Conservation (phyloP, 257 asterid genomes). For the Penstemon davidsonii region DNA sequence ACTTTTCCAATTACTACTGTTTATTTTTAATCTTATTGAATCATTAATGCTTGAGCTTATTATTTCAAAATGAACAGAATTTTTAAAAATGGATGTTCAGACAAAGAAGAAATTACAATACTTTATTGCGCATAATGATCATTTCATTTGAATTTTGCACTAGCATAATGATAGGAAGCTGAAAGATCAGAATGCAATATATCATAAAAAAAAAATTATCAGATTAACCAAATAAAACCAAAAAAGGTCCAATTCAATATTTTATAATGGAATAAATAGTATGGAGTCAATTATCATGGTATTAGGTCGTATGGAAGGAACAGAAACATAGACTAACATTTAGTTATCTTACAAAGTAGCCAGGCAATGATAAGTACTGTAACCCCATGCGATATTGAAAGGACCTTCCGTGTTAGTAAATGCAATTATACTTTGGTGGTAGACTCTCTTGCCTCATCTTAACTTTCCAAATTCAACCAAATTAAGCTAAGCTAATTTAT, state of each 20-base stretch:
- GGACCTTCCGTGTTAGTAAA: no score
- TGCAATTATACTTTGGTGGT: no score
- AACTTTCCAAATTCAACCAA: no score
- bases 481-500: no score
- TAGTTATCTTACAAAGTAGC: no score
- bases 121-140: not conserved
- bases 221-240: not conserved
- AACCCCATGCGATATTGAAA: no score
- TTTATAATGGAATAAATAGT: no score
- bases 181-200: not conserved
- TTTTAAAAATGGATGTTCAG: slow-evolving; percentile 2
- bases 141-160: not conserved
- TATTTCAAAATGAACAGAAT: not conserved
- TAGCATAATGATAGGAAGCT: not conserved
- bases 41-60: not conserved
- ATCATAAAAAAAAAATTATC: not conserved
- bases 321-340: no score
- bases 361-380: no score
- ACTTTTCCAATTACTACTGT: not conserved
- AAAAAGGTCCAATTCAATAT: not conserved
- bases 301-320: no score
- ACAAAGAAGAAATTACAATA: not conserved
- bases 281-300: no score
- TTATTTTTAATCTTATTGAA: not conserved
- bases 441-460: no score